Percentiles rank a stretch among this genome's conserved stretches.
phyloP scores from a whole-genome alignment of 805 yeast genomes.

The Saitoella complicata region DNA sequence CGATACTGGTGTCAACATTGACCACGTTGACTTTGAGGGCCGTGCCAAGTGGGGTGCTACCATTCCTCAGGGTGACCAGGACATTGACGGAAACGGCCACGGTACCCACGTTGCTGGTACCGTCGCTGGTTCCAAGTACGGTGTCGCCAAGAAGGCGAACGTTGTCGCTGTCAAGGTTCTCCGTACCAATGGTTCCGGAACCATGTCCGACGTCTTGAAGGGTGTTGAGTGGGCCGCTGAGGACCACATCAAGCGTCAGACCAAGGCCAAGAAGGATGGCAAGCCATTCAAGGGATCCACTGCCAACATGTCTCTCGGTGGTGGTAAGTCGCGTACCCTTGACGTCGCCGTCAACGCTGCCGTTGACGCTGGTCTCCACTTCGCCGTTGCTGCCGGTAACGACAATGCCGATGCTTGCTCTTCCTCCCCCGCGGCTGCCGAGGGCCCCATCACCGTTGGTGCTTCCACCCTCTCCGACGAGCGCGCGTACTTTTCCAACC shows the following conservation, averaged over 20 bases:
- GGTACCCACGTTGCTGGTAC: slow-evolving; percentile 58
- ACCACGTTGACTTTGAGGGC: slow-evolving; percentile 43
- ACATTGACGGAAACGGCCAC: slow-evolving; percentile 43
- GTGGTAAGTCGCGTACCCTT: slow-evolving; percentile 39
- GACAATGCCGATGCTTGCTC: slow-evolving; percentile 45
- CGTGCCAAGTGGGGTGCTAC: slow-evolving; percentile 48
- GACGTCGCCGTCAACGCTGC: slow-evolving; percentile 47
- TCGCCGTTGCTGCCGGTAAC: slow-evolving; percentile 51
- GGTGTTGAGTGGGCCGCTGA: slow-evolving; percentile 46
- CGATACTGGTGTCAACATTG: slow-evolving; percentile 38
- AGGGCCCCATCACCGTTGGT: slow-evolving; percentile 73
- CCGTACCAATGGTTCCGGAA: slow-evolving; percentile 42
- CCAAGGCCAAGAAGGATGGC: slow-evolving; percentile 18
- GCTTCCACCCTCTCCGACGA: slow-evolving; percentile 78
- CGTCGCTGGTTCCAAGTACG: slow-evolving; percentile 40
- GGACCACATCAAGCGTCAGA: slow-evolving; percentile 28
- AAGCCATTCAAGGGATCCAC: slow-evolving; percentile 43
- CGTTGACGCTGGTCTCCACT: slow-evolving; percentile 37
- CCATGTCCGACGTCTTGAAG: slow-evolving; percentile 44
- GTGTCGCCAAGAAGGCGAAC: slow-evolving; percentile 44
- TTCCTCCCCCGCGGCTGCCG: slow-evolving; percentile 46
- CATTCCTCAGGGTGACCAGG: slow-evolving; percentile 32
- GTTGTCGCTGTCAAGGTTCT: slow-evolving; percentile 47
- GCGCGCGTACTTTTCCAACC: slow-evolving; percentile 91
- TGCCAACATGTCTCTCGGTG: slow-evolving; percentile 49